Conservation (phyloP, 352 stramenopile genomes). For the Phytophthora parvispora region DNA sequence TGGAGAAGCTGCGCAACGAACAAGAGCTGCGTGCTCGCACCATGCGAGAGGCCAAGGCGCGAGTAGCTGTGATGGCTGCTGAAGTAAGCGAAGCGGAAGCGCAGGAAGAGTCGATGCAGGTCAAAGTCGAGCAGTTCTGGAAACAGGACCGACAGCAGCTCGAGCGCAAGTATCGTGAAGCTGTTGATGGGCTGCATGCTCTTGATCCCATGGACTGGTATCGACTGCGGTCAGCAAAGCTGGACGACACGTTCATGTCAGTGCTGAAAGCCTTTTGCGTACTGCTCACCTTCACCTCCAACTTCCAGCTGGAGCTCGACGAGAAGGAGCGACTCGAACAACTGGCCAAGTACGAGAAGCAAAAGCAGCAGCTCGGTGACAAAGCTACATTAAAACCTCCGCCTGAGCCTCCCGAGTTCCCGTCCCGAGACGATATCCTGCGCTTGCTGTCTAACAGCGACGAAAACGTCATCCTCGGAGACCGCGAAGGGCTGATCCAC, state of each 20-base stretch:
- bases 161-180: constrained; percentile 72
- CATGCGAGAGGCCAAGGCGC: constrained; percentile 42
- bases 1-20: constrained; percentile 63
- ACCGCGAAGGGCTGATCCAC: constrained; percentile 85
- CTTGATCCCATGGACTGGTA: constrained; percentile 83
- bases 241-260: constrained; percentile 70
- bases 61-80: constrained; percentile 35
- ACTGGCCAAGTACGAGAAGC: constrained; percentile 30
- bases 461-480: constrained; percentile 85
- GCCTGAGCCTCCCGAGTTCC: constrained; percentile 37
- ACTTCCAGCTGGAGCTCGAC: constrained; percentile 61
- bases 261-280: constrained; percentile 75
- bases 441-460: constrained; percentile 78
- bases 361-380: constrained; percentile 25
- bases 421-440: constrained; percentile 70
- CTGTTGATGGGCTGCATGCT: constrained; percentile 58
- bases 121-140: constrained; percentile 87
- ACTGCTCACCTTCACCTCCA: constrained; percentile 81
- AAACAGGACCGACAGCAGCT: constrained; percentile 64
- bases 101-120: constrained; percentile 78
- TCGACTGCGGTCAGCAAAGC: constrained; percentile 63
- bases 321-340: constrained; percentile 25
- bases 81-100: constrained; percentile 54
- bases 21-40: constrained; percentile 59
- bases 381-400: constrained; percentile 22